Conservation (phyloP, 176 grass and related monocot genomes). For the Oryza meyeriana region DNA sequence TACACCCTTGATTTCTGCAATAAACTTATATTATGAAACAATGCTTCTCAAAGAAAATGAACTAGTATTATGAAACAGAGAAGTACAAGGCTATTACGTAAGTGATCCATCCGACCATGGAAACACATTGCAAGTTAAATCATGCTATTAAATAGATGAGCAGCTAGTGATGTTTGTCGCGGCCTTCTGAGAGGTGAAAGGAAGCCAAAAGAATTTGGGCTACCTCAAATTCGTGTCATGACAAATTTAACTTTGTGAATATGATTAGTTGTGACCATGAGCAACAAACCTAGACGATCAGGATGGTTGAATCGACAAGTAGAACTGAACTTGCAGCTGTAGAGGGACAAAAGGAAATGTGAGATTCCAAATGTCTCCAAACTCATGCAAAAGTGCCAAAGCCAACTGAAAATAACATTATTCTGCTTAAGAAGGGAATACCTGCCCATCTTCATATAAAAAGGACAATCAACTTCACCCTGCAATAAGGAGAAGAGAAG, state of each 20-base stretch:
- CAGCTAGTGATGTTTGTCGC: not conserved
- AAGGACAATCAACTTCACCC: constrained; percentile 88
- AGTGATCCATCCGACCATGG: constrained; percentile 9
- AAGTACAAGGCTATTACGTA: not conserved
- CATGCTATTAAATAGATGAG: not conserved
- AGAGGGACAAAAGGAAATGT: constrained; percentile 30
- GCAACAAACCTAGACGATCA: constrained; percentile 54
- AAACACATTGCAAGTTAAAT: constrained; percentile 14
- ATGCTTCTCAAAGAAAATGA: not conserved
- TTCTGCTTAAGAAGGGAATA: constrained; percentile 26
- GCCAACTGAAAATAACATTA: not conserved
- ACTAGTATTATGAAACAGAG: not conserved
- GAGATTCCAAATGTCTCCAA: constrained; percentile 12
- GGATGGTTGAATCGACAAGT: constrained; percentile 85
- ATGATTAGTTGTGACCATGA: constrained; percentile 24
- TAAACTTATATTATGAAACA: not conserved
- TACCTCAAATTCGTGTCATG: not conserved
- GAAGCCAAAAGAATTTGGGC: not conserved
- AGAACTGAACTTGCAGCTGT: constrained; percentile 86
- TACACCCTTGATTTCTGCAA: not conserved
- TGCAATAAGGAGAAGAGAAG: constrained; percentile 42
- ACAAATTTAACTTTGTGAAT: not conserved
- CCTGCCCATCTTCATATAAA: constrained; percentile 97
- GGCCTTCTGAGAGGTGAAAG: not conserved
- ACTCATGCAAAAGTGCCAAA: constrained; percentile 20